These are phyloP conservation scores for Massarina eburnea DNA, from an alignment of 2,329 filamentous ascomycete genomes.

Conservation along the genomic window DNA sequence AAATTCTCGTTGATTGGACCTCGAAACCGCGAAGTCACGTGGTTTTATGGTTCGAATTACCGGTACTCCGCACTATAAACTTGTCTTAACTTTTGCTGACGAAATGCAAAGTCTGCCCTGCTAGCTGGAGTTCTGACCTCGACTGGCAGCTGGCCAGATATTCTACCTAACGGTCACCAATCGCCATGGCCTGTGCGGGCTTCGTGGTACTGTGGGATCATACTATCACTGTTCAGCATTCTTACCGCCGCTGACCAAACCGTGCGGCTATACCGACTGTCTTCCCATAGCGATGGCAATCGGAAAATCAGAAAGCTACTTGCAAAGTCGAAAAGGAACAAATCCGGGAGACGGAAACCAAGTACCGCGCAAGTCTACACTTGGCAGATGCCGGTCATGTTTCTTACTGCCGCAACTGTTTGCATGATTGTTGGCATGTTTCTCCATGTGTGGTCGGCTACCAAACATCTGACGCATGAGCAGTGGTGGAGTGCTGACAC, in stretches of 20 bases:
- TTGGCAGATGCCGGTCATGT: conserved; percentile 44
- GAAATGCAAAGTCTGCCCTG: conserved; percentile 34
- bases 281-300: conserved; percentile 44
- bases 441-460: conserved; percentile 42
- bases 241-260: conserved; percentile 49
- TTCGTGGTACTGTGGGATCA: conserved; percentile 48
- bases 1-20: background rate
- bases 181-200: conserved; percentile 47
- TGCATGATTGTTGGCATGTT: conserved; percentile 45
- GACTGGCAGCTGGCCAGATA: conserved; percentile 48
- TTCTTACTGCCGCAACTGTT: conserved; percentile 36
- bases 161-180: conserved; percentile 40
- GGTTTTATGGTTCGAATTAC: no score
- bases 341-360: conserved; percentile 24
- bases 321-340: conserved; percentile 25
- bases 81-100: background rate
- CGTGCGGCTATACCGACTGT: conserved; percentile 47
- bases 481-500: conserved; percentile 35
- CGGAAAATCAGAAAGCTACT: conserved; percentile 40
- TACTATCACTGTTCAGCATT: conserved; percentile 55
- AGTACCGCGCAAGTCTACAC: conserved; percentile 35
- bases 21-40: no score
- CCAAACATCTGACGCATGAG: conserved; percentile 21
- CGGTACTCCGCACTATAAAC: no score
- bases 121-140: conserved; percentile 46